Conservation (phyloP, 805 yeast genomes). For the Candida alai region DNA sequence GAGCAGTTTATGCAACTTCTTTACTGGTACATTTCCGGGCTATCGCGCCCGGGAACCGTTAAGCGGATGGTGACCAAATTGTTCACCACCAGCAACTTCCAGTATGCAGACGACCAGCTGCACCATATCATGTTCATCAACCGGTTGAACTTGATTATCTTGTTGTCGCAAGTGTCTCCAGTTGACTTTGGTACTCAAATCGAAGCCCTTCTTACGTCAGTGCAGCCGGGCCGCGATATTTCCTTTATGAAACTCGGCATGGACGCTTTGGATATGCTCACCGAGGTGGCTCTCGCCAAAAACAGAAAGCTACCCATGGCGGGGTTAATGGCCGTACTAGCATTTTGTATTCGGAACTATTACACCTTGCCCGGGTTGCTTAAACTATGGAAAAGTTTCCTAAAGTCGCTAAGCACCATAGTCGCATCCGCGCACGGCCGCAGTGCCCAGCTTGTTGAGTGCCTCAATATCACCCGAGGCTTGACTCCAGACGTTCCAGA, state of each 20-base stretch:
- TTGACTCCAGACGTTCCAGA: conserved; percentile 7
- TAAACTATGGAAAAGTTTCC: conserved; percentile 15
- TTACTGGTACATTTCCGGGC: conserved; percentile 28
- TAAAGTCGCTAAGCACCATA: neutral
- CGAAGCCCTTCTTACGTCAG: conserved; percentile 20
- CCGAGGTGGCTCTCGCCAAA: conserved; percentile 15
- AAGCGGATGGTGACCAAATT: conserved; percentile 32
- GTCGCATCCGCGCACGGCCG: neutral
- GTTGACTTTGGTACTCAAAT: conserved; percentile 30
- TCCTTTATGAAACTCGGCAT: conserved; percentile 20
- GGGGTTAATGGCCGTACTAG: conserved; percentile 15
- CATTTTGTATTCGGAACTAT: conserved; percentile 11
- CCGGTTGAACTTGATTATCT: conserved; percentile 31
- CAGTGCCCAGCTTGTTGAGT: neutral
- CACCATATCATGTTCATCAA: conserved; percentile 32
- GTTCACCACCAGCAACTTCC: conserved; percentile 35
- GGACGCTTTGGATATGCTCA: conserved; percentile 17
- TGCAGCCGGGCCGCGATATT: conserved; percentile 20
- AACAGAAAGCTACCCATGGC: conserved; percentile 16
- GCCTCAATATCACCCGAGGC: conserved; percentile 1
- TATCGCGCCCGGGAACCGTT: conserved; percentile 17
- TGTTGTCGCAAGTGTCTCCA: conserved; percentile 32
- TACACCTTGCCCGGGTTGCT: conserved; percentile 15
- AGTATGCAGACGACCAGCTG: conserved; percentile 22
- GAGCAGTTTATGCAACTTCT: conserved; percentile 35